Evolutionary conservation across 2,329 filamentous ascomycete species (phyloP).

Genomic region (Claviceps paspali): DNA sequence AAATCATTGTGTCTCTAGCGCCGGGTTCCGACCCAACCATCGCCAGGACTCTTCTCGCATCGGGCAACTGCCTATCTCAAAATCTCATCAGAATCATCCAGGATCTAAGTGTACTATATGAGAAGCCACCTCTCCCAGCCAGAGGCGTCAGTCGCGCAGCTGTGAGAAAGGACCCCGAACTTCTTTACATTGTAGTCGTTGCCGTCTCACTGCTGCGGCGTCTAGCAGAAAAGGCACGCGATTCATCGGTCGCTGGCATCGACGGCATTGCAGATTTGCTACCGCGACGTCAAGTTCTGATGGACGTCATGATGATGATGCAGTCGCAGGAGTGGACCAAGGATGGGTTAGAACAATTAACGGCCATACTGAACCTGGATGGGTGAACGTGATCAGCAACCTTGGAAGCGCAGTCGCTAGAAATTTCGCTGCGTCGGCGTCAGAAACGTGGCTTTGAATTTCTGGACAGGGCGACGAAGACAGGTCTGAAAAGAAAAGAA

Average conservation of each 20-base stretch:
- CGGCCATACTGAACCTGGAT: slow-evolving; percentile 34
- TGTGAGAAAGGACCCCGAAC: slow-evolving; percentile 30
- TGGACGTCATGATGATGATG: slow-evolving; percentile 54
- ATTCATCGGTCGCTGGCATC: slow-evolving; percentile 32
- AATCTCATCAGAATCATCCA: slow-evolving; percentile 64
- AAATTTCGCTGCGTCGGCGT: not conserved
- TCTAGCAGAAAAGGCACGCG: slow-evolving; percentile 51
- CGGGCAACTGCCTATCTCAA: slow-evolving; percentile 68
- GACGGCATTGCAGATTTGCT: slow-evolving; percentile 45
- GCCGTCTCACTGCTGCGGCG: slow-evolving; percentile 53
- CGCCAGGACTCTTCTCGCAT: slow-evolving; percentile 67
- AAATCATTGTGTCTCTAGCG: slow-evolving; percentile 67
- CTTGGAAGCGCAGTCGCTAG: not conserved
- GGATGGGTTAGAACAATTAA: slow-evolving; percentile 52
- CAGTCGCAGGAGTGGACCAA: slow-evolving; percentile 45
- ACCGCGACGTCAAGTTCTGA: slow-evolving; percentile 50
- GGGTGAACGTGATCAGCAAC: slow-evolving; percentile 23
- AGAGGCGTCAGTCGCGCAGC: slow-evolving; percentile 17
- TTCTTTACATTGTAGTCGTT: slow-evolving; percentile 50
- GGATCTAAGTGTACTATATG: slow-evolving; percentile 50
- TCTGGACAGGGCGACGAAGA: not conserved
- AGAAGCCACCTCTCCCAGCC: slow-evolving; percentile 14
- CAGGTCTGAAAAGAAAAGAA: not conserved
- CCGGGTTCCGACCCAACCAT: slow-evolving; percentile 57
- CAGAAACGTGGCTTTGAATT: not conserved